These are phyloP conservation scores for Ophiobolus disseminans DNA, from an alignment of 2,329 filamentous ascomycete genomes.

Conservation along the genomic window DNA sequence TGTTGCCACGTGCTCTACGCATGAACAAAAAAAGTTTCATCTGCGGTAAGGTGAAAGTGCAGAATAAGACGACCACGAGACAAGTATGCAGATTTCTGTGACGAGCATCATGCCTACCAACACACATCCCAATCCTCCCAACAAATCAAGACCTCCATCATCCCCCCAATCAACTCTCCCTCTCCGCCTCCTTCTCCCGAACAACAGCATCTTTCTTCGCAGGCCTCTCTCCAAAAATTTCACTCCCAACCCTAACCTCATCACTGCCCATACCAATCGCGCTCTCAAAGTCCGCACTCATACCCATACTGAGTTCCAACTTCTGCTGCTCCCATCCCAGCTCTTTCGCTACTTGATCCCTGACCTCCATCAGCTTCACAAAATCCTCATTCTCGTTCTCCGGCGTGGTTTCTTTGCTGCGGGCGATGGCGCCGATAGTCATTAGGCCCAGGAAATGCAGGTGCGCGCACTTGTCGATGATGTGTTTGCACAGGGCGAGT, in stretches of 20 bases:
- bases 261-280: conserved; percentile 83
- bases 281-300: conserved; percentile 95
- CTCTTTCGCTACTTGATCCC: conserved; percentile 72
- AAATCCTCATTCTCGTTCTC: conserved; percentile 96
- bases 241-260: conserved; percentile 91
- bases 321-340: conserved; percentile 62
- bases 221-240: conserved; percentile 87
- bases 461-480: conserved; percentile 74
- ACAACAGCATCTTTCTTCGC: conserved; percentile 80
- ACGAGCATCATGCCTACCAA: no score
- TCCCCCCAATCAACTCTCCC: conserved; percentile 19
- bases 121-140: no score
- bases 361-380: conserved; percentile 68
- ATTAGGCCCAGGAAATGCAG: conserved; percentile 83
- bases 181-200: conserved; percentile 36
- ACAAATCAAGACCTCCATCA: no score
- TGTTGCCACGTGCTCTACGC: not conserved
- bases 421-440: conserved; percentile 95
- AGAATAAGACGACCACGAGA: no score
- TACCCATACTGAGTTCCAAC: conserved; percentile 95
- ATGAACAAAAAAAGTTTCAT: not conserved
- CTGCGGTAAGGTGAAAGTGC: not conserved
- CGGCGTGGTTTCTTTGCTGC: conserved; percentile 72
- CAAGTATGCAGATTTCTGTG: no score
- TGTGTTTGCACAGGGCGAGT: conserved; percentile 70